Evolutionary conservation across 2,329 filamentous ascomycete species (phyloP).

Genomic region (Ophiostoma piceae): DNA sequence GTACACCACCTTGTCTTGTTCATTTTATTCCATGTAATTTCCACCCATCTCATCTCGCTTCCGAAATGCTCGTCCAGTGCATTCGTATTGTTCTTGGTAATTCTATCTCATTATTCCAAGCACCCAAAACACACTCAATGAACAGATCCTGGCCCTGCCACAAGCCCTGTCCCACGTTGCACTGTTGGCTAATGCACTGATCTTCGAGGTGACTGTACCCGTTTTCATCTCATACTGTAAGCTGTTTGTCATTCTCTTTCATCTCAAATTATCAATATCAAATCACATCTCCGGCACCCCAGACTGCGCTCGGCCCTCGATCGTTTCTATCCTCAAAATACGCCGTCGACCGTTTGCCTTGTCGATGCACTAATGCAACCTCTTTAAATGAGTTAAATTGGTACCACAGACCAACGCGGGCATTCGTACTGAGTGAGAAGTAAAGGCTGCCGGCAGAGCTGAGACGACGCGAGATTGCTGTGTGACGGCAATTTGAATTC

Average conservation of each 20-base stretch:
- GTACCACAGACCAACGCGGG: not conserved
- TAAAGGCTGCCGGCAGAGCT: not conserved
- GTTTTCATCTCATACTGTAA: too few relatives aligned
- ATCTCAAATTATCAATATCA: too few relatives aligned
- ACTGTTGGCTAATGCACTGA: not conserved
- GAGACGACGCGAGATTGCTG: not conserved
- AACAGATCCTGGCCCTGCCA: too few relatives aligned
- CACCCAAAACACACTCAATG: not conserved
- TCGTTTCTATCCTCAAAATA: not conserved
- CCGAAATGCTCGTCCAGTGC: not conserved
- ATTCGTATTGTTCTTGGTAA: not conserved
- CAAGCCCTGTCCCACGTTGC: not conserved
- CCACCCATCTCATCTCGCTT: not conserved
- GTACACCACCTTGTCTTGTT: not conserved
- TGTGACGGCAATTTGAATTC: not conserved
- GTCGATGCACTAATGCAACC: constrained; percentile 7
- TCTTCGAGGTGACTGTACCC: not conserved
- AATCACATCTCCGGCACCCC: not conserved
- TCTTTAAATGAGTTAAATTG: not conserved
- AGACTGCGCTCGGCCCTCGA: not conserved
- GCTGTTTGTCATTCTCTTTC: too few relatives aligned
- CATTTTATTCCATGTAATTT: not conserved
- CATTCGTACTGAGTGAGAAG: not conserved
- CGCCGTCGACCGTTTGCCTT: not conserved
- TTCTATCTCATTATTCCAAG: not conserved